phyloP scores from a whole-genome alignment of 2,329 filamentous ascomycete genomes.

The Penicillium nordicum region DNA sequence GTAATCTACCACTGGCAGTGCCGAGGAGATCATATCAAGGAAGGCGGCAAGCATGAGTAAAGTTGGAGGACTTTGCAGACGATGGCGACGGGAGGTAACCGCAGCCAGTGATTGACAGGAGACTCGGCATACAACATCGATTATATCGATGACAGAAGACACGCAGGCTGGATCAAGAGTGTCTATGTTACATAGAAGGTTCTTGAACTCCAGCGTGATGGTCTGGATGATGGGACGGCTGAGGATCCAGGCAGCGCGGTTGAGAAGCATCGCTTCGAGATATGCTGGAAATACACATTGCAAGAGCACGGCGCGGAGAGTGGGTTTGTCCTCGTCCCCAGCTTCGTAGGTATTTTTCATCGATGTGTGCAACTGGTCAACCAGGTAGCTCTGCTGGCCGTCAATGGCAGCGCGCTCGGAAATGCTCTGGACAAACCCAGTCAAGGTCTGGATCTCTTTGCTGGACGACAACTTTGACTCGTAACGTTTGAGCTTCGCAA shows the following conservation, averaged over 20 bases:
- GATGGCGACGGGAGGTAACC: slow-evolving; percentile 32
- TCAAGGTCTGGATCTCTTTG: slow-evolving; percentile 53
- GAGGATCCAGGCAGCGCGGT: slow-evolving; percentile 50
- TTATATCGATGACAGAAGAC: slow-evolving; percentile 33
- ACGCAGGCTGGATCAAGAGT: slow-evolving; percentile 41
- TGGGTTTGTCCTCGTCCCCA: slow-evolving; percentile 40
- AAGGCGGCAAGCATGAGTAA: slow-evolving; percentile 40
- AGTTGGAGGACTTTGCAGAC: slow-evolving; percentile 40
- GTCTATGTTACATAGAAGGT: slow-evolving; percentile 47
- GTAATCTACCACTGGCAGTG: slow-evolving; percentile 47
- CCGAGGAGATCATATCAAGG: slow-evolving; percentile 41
- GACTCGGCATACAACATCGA: slow-evolving; percentile 40
- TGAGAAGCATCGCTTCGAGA: slow-evolving; percentile 48
- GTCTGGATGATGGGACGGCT: slow-evolving; percentile 52
- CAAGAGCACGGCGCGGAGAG: slow-evolving; percentile 51
- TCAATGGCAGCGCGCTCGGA: slow-evolving; percentile 58
- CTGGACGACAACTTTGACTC: slow-evolving; percentile 50
- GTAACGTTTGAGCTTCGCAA: slow-evolving; percentile 59
- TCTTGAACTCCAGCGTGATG: slow-evolving; percentile 41
- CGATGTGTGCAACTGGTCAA: slow-evolving; percentile 52
- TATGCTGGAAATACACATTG: slow-evolving; percentile 57
- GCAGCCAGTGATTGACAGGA: slow-evolving; percentile 36
- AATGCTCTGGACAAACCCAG: slow-evolving; percentile 58
- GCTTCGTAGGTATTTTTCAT: slow-evolving; percentile 46
- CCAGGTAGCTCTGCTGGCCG: slow-evolving; percentile 55